Conservation (phyloP, 805 yeast species). For the Candida maesae region DNA sequence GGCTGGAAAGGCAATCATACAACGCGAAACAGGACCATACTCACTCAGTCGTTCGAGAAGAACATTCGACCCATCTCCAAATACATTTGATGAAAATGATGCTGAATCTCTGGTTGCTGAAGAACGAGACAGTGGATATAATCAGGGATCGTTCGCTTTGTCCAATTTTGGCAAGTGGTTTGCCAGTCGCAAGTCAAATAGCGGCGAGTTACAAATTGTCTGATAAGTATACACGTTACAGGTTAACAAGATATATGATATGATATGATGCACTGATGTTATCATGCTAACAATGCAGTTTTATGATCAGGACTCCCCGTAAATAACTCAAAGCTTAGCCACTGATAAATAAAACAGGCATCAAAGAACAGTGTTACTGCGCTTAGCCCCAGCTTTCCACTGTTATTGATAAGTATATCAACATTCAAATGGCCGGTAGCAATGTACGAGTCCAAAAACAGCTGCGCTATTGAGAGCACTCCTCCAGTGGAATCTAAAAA, state of each 20-base stretch:
- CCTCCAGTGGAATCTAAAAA: constrained; percentile 37
- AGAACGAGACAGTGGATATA: background rate
- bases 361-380: constrained; percentile 37
- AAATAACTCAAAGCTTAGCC: constrained; percentile 26
- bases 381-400: constrained; percentile 39
- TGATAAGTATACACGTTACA: too few species aligned
- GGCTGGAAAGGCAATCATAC: constrained; percentile 25
- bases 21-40: constrained; percentile 20
- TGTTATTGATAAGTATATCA: constrained; percentile 29
- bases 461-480: constrained; percentile 20
- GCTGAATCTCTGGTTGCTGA: background rate
- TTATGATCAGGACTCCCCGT: background rate
- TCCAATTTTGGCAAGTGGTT: constrained; percentile 2
- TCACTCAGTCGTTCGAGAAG: background rate
- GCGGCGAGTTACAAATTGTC: constrained; percentile 2
- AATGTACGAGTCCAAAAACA: constrained; percentile 25
- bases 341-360: constrained; percentile 35
- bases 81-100: background rate
- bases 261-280: background rate
- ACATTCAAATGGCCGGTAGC: constrained; percentile 25
- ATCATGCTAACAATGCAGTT: constrained; percentile 2
- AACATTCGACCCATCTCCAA: background rate
- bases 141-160: background rate
- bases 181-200: background rate
- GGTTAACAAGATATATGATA: too few species aligned